Conservation (phyloP, 78 protist species). For the Pigoraptor vietnamica region DNA sequence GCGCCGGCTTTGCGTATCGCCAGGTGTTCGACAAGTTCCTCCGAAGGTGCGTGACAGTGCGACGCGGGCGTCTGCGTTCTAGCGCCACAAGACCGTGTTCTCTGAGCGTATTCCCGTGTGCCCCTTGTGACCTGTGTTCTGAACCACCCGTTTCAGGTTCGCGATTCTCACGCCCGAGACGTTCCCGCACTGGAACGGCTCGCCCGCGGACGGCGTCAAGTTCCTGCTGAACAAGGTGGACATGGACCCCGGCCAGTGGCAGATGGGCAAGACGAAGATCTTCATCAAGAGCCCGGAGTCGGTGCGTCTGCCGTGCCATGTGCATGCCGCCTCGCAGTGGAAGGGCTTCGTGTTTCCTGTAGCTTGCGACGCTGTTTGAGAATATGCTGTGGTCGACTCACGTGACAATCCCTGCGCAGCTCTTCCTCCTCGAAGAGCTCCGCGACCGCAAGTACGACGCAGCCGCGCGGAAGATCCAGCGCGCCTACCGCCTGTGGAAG, state of each 20-base stretch:
- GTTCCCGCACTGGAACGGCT: slow-evolving; percentile 2
- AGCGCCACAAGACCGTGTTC: too few relatives aligned
- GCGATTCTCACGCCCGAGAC: slow-evolving; percentile 38
- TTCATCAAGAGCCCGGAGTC: slow-evolving; percentile 74
- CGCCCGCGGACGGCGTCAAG: not conserved
- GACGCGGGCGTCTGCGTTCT: too few relatives aligned
- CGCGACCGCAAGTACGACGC: slow-evolving; percentile 41
- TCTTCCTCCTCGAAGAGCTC: slow-evolving; percentile 60
- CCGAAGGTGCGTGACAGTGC: too few relatives aligned
- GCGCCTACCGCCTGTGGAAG: slow-evolving; percentile 40
- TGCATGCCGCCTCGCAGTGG: too few relatives aligned
- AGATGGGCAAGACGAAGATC: slow-evolving; percentile 75
- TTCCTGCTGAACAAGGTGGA: slow-evolving; percentile 12
- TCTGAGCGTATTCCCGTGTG: too few relatives aligned
- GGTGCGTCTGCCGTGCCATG: too few relatives aligned
- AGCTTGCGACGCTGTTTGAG: too few relatives aligned
- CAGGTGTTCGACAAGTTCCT: slow-evolving; percentile 64
- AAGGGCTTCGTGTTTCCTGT: too few relatives aligned
- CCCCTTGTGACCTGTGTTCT: too few relatives aligned
- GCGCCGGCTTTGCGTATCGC: slow-evolving; percentile 93
- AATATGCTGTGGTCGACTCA: too few relatives aligned
- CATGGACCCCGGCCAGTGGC: slow-evolving; percentile 28
- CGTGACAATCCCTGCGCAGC: too few relatives aligned
- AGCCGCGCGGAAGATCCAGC: slow-evolving; percentile 54
- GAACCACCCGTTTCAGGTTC: too few relatives aligned